These are phyloP conservation scores for Pezicula radicicola DNA, from an alignment of 2,329 filamentous ascomycete species.

Conservation along the genomic window DNA sequence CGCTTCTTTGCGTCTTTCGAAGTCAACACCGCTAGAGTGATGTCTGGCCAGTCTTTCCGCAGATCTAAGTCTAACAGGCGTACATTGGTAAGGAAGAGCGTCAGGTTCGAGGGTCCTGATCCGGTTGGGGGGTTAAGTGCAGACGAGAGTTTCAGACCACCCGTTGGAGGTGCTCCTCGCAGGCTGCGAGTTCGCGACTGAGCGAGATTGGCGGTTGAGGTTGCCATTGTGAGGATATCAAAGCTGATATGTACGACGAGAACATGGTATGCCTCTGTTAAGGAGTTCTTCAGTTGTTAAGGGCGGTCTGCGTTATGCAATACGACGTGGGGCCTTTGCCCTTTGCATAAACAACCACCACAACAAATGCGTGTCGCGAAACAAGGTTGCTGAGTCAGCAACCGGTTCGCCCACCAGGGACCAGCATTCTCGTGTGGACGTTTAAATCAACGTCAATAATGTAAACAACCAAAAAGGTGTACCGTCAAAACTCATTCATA, in stretches of 20 bases:
- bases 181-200: conserved; percentile 21
- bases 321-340: no score
- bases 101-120: conserved; percentile 47
- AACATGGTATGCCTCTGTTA: conserved; percentile 7
- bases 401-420: no score
- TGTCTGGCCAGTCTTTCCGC: conserved; percentile 74
- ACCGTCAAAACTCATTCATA: no score
- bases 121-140: conserved; percentile 3
- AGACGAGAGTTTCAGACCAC: conserved; percentile 13
- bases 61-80: conserved; percentile 78
- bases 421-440: no score
- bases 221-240: conserved; percentile 15
- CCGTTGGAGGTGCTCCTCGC: conserved; percentile 18
- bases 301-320: no score
- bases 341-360: no score
- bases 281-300: no score
- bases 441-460: no score
- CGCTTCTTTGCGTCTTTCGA: conserved; percentile 71
- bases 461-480: no score
- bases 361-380: no score
- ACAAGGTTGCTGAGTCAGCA: no score
- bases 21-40: conserved; percentile 68
- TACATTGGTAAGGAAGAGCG: conserved; percentile 78
- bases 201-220: conserved; percentile 16
- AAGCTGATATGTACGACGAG: conserved; percentile 2